Conservation (phyloP, 2,329 filamentous ascomycete genomes). For the Aspergillus candidus region DNA sequence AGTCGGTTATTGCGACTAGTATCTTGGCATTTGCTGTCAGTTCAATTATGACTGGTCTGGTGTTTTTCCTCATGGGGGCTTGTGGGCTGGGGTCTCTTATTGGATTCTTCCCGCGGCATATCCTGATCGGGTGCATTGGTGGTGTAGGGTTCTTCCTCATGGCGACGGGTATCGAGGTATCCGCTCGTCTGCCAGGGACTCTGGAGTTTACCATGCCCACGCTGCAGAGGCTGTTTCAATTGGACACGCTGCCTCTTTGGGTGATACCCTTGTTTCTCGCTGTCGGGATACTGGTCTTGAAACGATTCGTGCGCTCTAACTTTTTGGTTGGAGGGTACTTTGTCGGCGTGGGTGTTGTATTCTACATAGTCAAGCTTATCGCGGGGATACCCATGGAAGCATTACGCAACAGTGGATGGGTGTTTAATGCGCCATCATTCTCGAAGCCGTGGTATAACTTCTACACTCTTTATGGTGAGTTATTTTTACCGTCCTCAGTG, state of each 20-base stretch:
- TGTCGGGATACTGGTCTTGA: constrained; percentile 66
- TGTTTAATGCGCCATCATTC: constrained; percentile 78
- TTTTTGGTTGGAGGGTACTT: constrained; percentile 86
- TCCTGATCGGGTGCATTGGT: constrained; percentile 93
- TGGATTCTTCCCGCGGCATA: constrained; percentile 94
- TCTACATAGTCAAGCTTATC: constrained; percentile 40
- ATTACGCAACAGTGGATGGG: constrained; percentile 73
- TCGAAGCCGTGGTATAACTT: constrained; percentile 96
- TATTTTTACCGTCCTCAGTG: constrained; percentile 7
- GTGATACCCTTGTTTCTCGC: constrained; percentile 70
- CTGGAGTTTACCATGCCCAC: constrained; percentile 76
- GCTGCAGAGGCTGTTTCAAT: constrained; percentile 63
- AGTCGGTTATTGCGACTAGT: constrained; percentile 87
- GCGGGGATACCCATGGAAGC: constrained; percentile 60
- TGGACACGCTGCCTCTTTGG: constrained; percentile 77
- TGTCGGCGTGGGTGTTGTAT: constrained; percentile 64
- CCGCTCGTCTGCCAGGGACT: constrained; percentile 77
- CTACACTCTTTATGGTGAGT: constrained; percentile 85
- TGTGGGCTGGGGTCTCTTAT: constrained; percentile 88
- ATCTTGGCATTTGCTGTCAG: constrained; percentile 87
- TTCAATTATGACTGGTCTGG: constrained; percentile 80
- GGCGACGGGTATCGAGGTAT: constrained; percentile 87
- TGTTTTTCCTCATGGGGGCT: constrained; percentile 85
- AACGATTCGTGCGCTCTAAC: constrained; percentile 71
- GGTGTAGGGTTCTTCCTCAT: constrained; percentile 94